A percentile compares a stretch with the other conserved stretches of the same genome.
These are phyloP conservation scores for Berberis thunbergii DNA, from an alignment of 164 flowering plant genomes.

Conservation along the genomic window DNA sequence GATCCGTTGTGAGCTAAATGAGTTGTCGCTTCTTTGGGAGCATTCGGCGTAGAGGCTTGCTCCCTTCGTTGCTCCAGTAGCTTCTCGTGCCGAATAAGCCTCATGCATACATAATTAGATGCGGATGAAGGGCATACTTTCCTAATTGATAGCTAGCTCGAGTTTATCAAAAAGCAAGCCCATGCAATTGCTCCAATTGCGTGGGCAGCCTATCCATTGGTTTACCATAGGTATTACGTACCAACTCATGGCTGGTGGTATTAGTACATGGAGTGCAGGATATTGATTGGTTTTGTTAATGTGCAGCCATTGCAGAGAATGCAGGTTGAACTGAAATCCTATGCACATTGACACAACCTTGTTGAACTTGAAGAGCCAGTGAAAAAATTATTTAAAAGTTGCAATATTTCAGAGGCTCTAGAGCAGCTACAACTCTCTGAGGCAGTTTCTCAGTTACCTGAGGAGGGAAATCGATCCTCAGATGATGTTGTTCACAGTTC, in stretches of 20 bases:
- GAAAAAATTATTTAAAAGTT: slow-evolving; percentile 47
- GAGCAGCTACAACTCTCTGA: slow-evolving; percentile 57
- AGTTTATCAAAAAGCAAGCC: too few species aligned
- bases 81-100: too few species aligned
- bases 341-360: slow-evolving; percentile 48
- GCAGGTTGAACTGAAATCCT: slow-evolving; percentile 67
- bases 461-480: slow-evolving; percentile 45
- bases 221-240: too few species aligned
- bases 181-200: too few species aligned
- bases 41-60: too few species aligned
- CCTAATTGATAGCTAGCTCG: too few species aligned
- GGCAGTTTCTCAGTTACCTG: slow-evolving; percentile 42
- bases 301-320: slow-evolving; percentile 57
- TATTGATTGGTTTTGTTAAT: not conserved
- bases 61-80: too few species aligned
- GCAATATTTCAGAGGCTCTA: slow-evolving; percentile 38
- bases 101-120: too few species aligned
- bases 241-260: not conserved
- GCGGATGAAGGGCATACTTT: too few species aligned
- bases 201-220: too few species aligned
- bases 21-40: too few species aligned
- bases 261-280: not conserved
- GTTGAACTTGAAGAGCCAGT: slow-evolving; percentile 46
- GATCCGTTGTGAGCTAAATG: too few species aligned
- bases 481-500: slow-evolving; percentile 52